Percentiles rank a stretch among this genome's conserved stretches.
phyloP scores from a whole-genome alignment of 2,329 filamentous ascomycete species.

The Diatrype stigma region DNA sequence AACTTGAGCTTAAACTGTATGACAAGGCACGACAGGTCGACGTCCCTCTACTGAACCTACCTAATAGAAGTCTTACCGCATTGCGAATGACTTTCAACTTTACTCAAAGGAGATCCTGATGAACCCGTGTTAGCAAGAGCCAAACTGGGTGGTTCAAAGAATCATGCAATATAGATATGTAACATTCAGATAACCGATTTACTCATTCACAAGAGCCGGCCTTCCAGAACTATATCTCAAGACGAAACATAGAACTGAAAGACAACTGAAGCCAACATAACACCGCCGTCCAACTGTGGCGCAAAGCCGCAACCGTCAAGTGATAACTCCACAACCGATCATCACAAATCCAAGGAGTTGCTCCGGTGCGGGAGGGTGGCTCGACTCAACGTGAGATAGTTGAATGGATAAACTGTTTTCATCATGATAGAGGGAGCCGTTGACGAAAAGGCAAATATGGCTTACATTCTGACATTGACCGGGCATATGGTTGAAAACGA shows the following conservation, averaged over 20 bases:
- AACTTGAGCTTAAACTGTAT: too few relatives aligned
- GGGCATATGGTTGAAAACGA: not conserved
- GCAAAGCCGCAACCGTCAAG: constrained; percentile 25
- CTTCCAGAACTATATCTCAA: constrained; percentile 44
- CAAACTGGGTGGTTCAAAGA: too few relatives aligned
- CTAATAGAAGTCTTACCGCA: too few relatives aligned
- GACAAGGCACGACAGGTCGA: too few relatives aligned
- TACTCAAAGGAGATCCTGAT: too few relatives aligned
- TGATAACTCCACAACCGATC: constrained; percentile 73
- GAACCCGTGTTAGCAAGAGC: too few relatives aligned
- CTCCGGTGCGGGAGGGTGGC: constrained; percentile 72
- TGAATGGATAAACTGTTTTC: constrained; percentile 73
- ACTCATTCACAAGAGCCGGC: constrained; percentile 64
- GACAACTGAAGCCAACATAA: constrained; percentile 61
- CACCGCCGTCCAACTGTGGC: constrained; percentile 28
- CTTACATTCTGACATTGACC: constrained; percentile 34
- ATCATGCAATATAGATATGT: not conserved
- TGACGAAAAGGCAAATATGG: constrained; percentile 4
- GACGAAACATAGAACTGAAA: constrained; percentile 50
- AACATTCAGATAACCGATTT: constrained; percentile 61
- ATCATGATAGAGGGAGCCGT: constrained; percentile 38
- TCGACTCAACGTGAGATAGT: constrained; percentile 62
- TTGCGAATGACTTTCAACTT: too few relatives aligned
- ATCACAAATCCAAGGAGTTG: constrained; percentile 44
- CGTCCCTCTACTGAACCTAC: too few relatives aligned